phyloP scores from a whole-genome alignment of 2,329 filamentous ascomycete genomes.

The Botrytis cinerea region DNA sequence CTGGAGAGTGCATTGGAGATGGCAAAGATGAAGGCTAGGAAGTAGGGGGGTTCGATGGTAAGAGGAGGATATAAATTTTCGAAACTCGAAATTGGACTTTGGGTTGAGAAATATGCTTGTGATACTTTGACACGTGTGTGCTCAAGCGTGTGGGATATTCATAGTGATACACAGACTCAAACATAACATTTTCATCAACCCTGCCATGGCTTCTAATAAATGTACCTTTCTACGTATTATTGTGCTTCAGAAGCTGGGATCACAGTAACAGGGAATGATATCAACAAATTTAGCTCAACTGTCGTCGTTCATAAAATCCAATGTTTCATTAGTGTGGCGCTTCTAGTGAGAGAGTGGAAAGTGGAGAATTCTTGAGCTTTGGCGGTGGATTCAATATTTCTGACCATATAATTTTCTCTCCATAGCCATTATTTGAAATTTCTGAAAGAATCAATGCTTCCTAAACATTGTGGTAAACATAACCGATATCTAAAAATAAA shows the following conservation, averaged over 20 bases:
- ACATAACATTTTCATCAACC: not conserved
- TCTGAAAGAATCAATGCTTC: not conserved
- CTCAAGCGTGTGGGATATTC: not conserved
- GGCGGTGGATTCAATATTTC: not conserved
- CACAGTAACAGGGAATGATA: not conserved
- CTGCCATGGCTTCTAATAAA: not conserved
- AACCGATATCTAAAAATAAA: not conserved
- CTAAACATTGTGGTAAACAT: not conserved
- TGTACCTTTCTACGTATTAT: not conserved
- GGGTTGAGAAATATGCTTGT: not conserved
- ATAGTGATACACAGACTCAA: not conserved
- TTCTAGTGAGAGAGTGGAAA: not conserved
- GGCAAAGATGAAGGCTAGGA: slow-evolving; percentile 18
- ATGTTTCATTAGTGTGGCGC: not conserved
- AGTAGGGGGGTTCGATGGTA: not conserved
- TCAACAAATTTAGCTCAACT: not conserved
- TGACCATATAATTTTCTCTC: fast-evolving
- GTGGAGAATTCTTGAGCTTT: not conserved
- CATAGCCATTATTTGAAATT: not conserved
- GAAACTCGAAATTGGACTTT: not conserved
- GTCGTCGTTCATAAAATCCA: not conserved
- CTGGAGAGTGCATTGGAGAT: slow-evolving; percentile 20
- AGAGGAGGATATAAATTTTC: not conserved
- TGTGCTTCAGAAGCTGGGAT: not conserved
- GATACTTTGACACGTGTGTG: not conserved